Evolutionary conservation across 2,329 filamentous ascomycete genomes (phyloP).

Genomic region (Sclerotinia glacialis): DNA sequence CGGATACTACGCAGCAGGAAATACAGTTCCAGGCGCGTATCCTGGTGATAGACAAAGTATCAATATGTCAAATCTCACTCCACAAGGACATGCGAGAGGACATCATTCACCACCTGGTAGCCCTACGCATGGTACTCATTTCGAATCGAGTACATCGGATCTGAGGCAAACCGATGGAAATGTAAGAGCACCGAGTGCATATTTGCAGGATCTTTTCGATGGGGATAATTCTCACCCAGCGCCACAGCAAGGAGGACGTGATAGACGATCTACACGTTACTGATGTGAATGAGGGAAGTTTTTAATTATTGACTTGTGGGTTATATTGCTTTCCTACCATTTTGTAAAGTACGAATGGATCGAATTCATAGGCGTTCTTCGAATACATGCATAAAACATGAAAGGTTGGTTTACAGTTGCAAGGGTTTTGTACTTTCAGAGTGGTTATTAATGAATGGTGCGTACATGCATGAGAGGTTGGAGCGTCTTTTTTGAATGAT

Average conservation of each 20-base stretch:
- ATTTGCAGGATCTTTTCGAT: conserved; percentile 85
- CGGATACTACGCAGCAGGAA: conserved; percentile 80
- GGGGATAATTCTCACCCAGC: conserved; percentile 39
- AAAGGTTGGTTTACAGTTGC: not conserved
- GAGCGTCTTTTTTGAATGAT: not conserved
- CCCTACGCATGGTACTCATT: conserved; percentile 43
- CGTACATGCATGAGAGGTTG: not conserved
- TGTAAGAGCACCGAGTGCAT: conserved; percentile 79
- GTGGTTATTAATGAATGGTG: conserved; percentile 9
- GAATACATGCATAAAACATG: conserved; percentile 10
- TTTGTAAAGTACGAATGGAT: conserved; percentile 8
- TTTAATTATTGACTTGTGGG: not conserved
- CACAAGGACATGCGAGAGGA: conserved; percentile 48
- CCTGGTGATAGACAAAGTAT: conserved; percentile 47
- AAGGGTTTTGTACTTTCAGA: not conserved
- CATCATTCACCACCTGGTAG: conserved; percentile 57
- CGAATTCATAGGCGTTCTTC: conserved; percentile 8
- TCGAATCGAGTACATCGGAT: conserved; percentile 60
- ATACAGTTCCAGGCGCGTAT: conserved; percentile 34
- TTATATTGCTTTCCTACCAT: not conserved
- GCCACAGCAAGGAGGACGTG: conserved; percentile 6
- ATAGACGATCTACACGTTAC: conserved; percentile 5
- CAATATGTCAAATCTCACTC: conserved; percentile 55
- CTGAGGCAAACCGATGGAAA: conserved; percentile 57
- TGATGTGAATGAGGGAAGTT: not conserved